Percentiles rank a stretch among this genome's conserved stretches.
Conservation (phyloP, 2,329 filamentous ascomycete genomes). For the Diplodia mutila region DNA sequence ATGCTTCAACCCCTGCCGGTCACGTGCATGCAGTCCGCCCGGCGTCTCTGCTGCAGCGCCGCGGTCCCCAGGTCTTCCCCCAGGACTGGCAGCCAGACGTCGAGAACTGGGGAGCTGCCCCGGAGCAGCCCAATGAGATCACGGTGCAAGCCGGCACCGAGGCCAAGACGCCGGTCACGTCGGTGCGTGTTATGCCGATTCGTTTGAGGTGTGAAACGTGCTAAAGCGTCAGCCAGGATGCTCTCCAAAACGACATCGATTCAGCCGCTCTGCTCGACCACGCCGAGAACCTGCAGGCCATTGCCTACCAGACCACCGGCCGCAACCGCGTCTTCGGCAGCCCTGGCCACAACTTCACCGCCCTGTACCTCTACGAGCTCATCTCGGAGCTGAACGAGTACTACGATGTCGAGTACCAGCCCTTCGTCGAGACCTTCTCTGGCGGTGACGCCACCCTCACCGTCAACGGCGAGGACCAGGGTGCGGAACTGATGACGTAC, state of each 20-base stretch:
- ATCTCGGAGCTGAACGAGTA: slow-evolving; percentile 35
- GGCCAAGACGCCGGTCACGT: slow-evolving; percentile 1
- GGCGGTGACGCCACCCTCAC: slow-evolving; percentile 36
- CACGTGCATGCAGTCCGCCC: slow-evolving; percentile 6
- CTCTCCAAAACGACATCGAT: slow-evolving; percentile 37
- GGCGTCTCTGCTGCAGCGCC: not conserved
- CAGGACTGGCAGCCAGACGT: slow-evolving; percentile 1
- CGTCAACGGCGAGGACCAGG: slow-evolving; percentile 33
- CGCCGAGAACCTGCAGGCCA: slow-evolving; percentile 39
- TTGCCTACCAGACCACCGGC: slow-evolving; percentile 37
- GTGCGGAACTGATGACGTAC: slow-evolving; percentile 48
- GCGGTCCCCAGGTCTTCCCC: not conserved
- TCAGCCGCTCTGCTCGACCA: slow-evolving; percentile 39
- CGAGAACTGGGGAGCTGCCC: not conserved
- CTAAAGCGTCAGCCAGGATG: slow-evolving; percentile 22
- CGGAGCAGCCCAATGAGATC: slow-evolving; percentile 12
- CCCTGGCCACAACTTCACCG: slow-evolving; percentile 40
- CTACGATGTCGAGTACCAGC: slow-evolving; percentile 41
- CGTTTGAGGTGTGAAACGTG: not conserved
- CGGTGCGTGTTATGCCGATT: not conserved
- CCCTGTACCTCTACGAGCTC: slow-evolving; percentile 39
- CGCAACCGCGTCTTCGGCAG: slow-evolving; percentile 43
- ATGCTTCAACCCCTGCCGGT: not conserved
- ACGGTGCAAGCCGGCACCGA: not conserved
- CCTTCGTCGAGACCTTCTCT: slow-evolving; percentile 41